Evolutionary conservation across 163 green algal species (phyloP), one percentile per base, ranked within the genome.

Genomic region (Chlamydomonas reinhardtii): DNA sequence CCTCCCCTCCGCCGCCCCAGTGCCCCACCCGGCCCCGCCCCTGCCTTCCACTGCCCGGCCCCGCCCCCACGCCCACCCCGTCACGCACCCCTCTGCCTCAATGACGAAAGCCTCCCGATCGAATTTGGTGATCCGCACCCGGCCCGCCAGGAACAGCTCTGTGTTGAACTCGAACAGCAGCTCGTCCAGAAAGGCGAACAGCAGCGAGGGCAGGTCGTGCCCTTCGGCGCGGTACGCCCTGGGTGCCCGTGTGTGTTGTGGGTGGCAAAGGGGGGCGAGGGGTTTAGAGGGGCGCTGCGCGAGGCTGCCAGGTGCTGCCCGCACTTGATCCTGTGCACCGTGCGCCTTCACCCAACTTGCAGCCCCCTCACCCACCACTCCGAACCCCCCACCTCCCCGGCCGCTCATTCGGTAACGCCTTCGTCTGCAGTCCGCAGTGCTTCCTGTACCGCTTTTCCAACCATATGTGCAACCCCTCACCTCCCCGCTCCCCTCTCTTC

Each of bases 121-220:
- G 17, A 85, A 73, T 24, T 19, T 25, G 2, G 22, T 71, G 52
- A 85, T 85, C 22, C 1, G 29, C 32, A 85, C 9, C 0, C 14
- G 16, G 4, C 14, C 32, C 11, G 79, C 79, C 86, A 92, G 72
- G 39, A 89, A 84, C 24, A 29, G 74, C 65, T 94, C 89, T 1
- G 89, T 93, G 76, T 65, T 9, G 32, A 85, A 85, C 25, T 71
- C 52, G 79, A 98, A 98, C 12, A 99, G 91, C 73, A 97, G 89
- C 91, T 98, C 96, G 88, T 99, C 96, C 73, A 99, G 84, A 70
- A 96, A 99, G 34, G 84, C 79, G 82, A 95, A 98, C 19, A 99
- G 90, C n/a, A 97, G 88, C 43, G 96, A 86, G n/a, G 54, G 35
- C 80, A 86, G 71, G 91, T 98, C 96, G 83, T 98, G 94, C 1